These are phyloP conservation scores for Sarocladium kiliense DNA, from an alignment of 2,329 filamentous ascomycete genomes.

Conservation along the genomic window DNA sequence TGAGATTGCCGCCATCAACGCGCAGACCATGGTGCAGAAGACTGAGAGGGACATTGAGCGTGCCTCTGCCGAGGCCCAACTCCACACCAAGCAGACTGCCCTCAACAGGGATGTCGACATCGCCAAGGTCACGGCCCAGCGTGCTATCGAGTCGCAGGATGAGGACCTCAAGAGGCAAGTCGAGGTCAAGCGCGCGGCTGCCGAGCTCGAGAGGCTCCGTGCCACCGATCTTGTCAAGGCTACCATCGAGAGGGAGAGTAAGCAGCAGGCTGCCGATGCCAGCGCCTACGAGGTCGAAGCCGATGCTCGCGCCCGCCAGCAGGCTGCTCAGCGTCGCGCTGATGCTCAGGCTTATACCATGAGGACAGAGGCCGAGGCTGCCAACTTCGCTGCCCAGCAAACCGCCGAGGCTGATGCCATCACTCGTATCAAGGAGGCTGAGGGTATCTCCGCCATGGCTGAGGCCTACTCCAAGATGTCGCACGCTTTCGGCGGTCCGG, in stretches of 20 bases:
- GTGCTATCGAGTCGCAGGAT: constrained; percentile 69
- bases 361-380: constrained; percentile 38
- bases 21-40: constrained; percentile 77
- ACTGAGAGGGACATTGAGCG: constrained; percentile 81
- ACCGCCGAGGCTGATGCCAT: constrained; percentile 56
- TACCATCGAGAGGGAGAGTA: constrained; percentile 60
- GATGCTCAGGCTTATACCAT: constrained; percentile 45
- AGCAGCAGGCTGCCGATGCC: constrained; percentile 64
- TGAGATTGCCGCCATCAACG: constrained; percentile 82
- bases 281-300: constrained; percentile 60
- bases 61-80: constrained; percentile 69
- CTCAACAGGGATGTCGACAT: constrained; percentile 72
- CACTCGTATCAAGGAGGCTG: constrained; percentile 65
- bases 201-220: constrained; percentile 74
- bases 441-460: constrained; percentile 72
- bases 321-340: constrained; percentile 47
- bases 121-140: constrained; percentile 66
- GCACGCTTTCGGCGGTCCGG: constrained; percentile 69
- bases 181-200: constrained; percentile 69
- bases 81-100: constrained; percentile 66
- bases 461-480: constrained; percentile 72
- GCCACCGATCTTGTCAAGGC: constrained; percentile 76
- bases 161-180: constrained; percentile 77
- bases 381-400: constrained; percentile 32
- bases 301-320: constrained; percentile 51